Conservation (phyloP, 192 early-diverging fungal species). For the Coemansia sp. region DNA sequence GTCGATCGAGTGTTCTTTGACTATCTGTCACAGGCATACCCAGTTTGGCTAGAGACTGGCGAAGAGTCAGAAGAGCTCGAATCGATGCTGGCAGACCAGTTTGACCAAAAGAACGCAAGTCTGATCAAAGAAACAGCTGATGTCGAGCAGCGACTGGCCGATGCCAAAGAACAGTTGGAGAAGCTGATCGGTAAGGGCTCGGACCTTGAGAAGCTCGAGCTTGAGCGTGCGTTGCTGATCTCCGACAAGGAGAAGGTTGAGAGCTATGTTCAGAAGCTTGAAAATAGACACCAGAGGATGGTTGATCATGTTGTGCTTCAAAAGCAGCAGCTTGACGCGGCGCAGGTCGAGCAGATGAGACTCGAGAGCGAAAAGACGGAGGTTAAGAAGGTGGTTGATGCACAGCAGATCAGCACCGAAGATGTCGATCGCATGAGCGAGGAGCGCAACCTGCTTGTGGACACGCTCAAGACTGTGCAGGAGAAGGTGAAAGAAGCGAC, state of each 20-base stretch:
- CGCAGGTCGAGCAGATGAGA: constrained; percentile 45
- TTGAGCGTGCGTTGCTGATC: constrained; percentile 54
- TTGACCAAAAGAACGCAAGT: constrained; percentile 63
- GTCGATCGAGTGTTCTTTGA: constrained; percentile 72
- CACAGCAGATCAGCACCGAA: constrained; percentile 71
- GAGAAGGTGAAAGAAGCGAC: constrained; percentile 57
- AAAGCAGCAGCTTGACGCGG: constrained; percentile 41
- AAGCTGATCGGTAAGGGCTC: constrained; percentile 46
- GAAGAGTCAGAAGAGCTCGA: constrained; percentile 66
- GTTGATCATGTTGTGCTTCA: constrained; percentile 34
- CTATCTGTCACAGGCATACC: constrained; percentile 64
- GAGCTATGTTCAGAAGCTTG: constrained; percentile 43
- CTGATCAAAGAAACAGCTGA: constrained; percentile 52
- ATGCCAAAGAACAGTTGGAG: constrained; percentile 50
- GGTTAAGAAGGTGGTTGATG: constrained; percentile 64
- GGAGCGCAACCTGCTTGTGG: constrained; percentile 66
- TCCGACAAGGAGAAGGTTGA: constrained; percentile 64
- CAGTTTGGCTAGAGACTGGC: constrained; percentile 60
- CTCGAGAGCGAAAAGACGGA: constrained; percentile 56
- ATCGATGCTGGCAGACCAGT: constrained; percentile 54
- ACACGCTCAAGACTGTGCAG: constrained; percentile 53
- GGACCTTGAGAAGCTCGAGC: constrained; percentile 55
- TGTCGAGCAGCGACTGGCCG: constrained; percentile 55
- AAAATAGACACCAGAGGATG: constrained; percentile 56
- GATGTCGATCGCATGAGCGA: constrained; percentile 81